Evolutionary conservation across 176 grass and related monocot genomes (phyloP), one percentile per base, ranked within the genome.

Genomic region (Hsuehochloa calcarea): DNA sequence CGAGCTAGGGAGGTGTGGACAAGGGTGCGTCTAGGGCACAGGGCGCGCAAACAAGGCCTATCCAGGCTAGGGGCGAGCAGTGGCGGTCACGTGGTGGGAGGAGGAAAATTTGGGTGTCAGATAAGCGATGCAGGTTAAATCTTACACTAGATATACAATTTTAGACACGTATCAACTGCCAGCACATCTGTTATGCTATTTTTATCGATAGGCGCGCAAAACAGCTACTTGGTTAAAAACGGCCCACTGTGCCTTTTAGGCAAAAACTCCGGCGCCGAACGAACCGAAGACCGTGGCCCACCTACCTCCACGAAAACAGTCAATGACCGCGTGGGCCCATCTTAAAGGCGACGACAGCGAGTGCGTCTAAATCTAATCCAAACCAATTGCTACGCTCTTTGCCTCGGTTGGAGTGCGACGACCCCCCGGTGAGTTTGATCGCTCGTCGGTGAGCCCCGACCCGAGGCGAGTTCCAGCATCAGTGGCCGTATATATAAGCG

Each of bases 401-500:
- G 41, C 23, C 20, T 49, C 31, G 72, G 52, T 25, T 26, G 15
- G 5, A 0, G 66, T 88, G 75, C 80, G 65, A n/a, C 68, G 22
- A 79, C 87, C 74, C 62, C 73, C 74, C 45, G 81, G 87, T 84
- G 87, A 79, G 31, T 59, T 68, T 82, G 61, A 75, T 78, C 82
- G 37, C 45, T 73, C 87, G 82, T 89, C 82, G 75, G 82, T 85
- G 87, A 27, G 62, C 44, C 17, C 5, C 22, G 38, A 59, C 40
- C 52, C 19, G 17, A 55, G 51, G 35, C 74, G 35, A 45, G 10
- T 41, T 47, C 68, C 68, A n/a, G 26, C 64, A 14, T 17, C 52
- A 25, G 60, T 61, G 17, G 39, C 74, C 67, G 80, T 74, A 84
- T 89, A 88, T 66, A 89, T 56, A n/a, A 13, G 20, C 13, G 9